A percentile compares a stretch with the other conserved stretches of the same genome.
Conservation (phyloP, 768 basidiomycete genomes). For the Boletus huronensis region DNA sequence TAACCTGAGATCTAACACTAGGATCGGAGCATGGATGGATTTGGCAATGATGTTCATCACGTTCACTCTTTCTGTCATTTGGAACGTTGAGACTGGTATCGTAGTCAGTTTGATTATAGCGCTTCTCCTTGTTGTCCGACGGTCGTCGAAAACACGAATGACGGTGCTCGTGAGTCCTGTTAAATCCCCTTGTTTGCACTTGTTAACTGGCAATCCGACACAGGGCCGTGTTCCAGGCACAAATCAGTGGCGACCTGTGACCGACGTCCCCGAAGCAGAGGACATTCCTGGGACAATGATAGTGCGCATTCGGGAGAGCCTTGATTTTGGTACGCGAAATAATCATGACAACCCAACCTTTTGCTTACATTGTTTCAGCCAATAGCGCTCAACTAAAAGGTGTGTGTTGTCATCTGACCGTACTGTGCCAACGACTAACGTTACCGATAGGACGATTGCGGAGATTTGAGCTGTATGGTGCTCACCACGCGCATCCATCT, state of each 20-base stretch:
- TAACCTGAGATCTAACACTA: neutral
- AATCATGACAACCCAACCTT: neutral
- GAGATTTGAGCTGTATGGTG: slow-evolving; percentile 86
- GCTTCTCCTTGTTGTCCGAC: slow-evolving; percentile 82
- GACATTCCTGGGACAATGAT: slow-evolving; percentile 80
- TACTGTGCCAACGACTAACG: neutral
- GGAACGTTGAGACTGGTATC: slow-evolving; percentile 91
- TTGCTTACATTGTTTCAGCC: slow-evolving; percentile 42
- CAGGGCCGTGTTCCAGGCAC: slow-evolving; percentile 89
- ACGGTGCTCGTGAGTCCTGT: slow-evolving; percentile 64
- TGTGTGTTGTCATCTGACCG: neutral
- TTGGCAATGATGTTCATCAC: slow-evolving; percentile 83
- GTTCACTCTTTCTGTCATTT: slow-evolving; percentile 82
- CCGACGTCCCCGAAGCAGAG: slow-evolving; percentile 84
- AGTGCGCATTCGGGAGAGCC: slow-evolving; percentile 81
- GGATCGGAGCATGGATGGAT: slow-evolving; percentile 93
- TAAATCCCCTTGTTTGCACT: neutral
- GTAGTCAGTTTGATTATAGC: slow-evolving; percentile 86
- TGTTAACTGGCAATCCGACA: neutral
- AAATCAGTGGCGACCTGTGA: slow-evolving; percentile 84
- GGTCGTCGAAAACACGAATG: slow-evolving; percentile 87
- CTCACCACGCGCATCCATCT: slow-evolving; percentile 77
- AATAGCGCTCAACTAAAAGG: slow-evolving; percentile 96
- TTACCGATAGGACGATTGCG: slow-evolving; percentile 61
- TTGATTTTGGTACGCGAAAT: slow-evolving; percentile 74